Evolutionary conservation across 352 stramenopile genomes (phyloP).

Genomic region (Pythium dissimile): DNA sequence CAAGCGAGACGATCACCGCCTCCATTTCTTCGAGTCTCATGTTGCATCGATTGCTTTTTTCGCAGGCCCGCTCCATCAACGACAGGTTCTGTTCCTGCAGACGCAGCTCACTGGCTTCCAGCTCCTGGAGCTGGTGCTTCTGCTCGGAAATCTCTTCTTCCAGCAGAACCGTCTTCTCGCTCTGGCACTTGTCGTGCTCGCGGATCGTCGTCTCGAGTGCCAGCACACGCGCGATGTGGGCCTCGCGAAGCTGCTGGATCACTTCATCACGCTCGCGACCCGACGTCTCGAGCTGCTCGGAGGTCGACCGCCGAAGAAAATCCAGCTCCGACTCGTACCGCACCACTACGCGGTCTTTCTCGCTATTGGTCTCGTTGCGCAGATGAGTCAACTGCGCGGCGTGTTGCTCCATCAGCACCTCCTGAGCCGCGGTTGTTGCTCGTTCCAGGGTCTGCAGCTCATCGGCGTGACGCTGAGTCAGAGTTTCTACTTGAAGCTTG

Average conservation of each 20-base stretch:
- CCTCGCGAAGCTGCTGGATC: conserved; percentile 39
- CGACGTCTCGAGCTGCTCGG: conserved; percentile 32
- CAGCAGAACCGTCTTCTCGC: conserved; percentile 14
- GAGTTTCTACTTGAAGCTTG: background rate
- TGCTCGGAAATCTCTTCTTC: conserved; percentile 22
- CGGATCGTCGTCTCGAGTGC: conserved; percentile 41
- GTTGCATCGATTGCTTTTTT: conserved; percentile 1
- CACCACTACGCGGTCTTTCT: conserved; percentile 23
- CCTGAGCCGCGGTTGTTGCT: conserved; percentile 1
- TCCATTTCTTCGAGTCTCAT: conserved; percentile 42
- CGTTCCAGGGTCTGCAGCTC: conserved; percentile 14
- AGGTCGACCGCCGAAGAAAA: conserved; percentile 26
- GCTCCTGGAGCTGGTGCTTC: conserved; percentile 14
- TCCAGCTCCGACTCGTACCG: conserved; percentile 54
- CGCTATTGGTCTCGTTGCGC: conserved; percentile 15
- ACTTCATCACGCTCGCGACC: conserved; percentile 27
- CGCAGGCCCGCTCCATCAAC: background rate
- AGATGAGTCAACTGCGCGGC: conserved; percentile 7
- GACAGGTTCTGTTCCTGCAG: background rate
- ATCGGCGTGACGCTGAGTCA: conserved; percentile 15
- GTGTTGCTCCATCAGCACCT: conserved; percentile 10
- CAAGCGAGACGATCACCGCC: conserved; percentile 11
- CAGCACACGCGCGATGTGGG: conserved; percentile 35
- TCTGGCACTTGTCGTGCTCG: conserved; percentile 33
- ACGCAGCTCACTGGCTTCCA: conserved; percentile 24